Percentiles rank a stretch among this genome's conserved stretches.
Conservation (phyloP, 2,329 filamentous ascomycete genomes). For the Penicillium oxalicum region DNA sequence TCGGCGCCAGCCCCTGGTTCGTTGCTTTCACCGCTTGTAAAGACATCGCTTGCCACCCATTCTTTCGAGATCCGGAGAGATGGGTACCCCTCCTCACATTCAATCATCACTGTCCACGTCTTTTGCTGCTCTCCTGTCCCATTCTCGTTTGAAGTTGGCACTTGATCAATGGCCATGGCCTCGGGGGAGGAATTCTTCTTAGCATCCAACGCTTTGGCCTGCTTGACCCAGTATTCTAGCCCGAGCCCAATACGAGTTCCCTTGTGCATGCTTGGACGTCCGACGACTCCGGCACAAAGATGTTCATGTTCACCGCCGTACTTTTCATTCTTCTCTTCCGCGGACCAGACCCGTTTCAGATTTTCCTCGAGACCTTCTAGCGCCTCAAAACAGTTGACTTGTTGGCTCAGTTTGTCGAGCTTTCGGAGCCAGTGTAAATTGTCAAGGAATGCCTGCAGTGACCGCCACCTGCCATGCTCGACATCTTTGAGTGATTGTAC, state of each 20-base stretch:
- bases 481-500: constrained; percentile 28
- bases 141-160: constrained; percentile 15
- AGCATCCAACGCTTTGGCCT: constrained; percentile 29
- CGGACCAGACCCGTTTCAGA: constrained; percentile 39
- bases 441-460: constrained; percentile 35
- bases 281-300: constrained; percentile 38
- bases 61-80: constrained; percentile 41
- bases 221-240: constrained; percentile 40
- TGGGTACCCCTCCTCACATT: constrained; percentile 43
- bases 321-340: constrained; percentile 32
- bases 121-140: constrained; percentile 17
- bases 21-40: constrained; percentile 26
- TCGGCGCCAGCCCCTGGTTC: constrained; percentile 17
- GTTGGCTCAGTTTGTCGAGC: constrained; percentile 40
- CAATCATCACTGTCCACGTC: constrained; percentile 36
- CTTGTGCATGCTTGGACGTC: constrained; percentile 39
- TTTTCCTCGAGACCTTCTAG: constrained; percentile 40
- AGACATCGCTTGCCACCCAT: constrained; percentile 36
- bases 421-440: constrained; percentile 42
- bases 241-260: constrained; percentile 36
- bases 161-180: constrained; percentile 30
- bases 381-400: constrained; percentile 44
- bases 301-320: constrained; percentile 32
- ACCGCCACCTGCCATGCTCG: constrained; percentile 32
- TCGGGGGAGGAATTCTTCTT: constrained; percentile 25